Conservation (phyloP, 2,329 filamentous ascomycete species). For the Metarhizium humberi region DNA sequence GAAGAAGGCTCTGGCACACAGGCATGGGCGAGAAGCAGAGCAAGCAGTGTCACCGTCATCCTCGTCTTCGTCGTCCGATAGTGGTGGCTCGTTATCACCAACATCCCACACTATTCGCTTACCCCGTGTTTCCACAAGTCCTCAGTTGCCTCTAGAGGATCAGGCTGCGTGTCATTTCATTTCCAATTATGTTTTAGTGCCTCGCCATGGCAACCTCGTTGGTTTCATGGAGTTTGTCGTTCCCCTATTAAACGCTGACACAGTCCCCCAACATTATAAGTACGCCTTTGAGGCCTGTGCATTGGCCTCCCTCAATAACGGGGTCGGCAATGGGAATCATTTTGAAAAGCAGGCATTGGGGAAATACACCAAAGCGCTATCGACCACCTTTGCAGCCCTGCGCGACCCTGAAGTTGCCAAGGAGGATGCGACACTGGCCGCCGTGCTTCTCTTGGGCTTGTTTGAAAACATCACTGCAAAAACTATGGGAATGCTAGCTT, state of each 20-base stretch:
- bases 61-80: conserved; percentile 7
- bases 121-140: conserved; percentile 14
- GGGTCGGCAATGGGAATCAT: conserved; percentile 24
- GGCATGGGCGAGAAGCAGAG: conserved; percentile 17
- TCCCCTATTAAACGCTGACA: conserved; percentile 40
- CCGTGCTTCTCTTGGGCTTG: conserved; percentile 49
- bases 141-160: conserved; percentile 41
- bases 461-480: conserved; percentile 52
- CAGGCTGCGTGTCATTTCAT: conserved; percentile 51
- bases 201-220: conserved; percentile 37
- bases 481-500: conserved; percentile 44
- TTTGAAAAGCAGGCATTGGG: conserved; percentile 32
- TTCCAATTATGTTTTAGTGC: conserved; percentile 49
- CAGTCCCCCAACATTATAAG: conserved; percentile 36
- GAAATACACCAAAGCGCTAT: conserved; percentile 46
- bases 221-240: conserved; percentile 52
- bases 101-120: conserved; percentile 12
- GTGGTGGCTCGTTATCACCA: conserved; percentile 4
- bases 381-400: conserved; percentile 42
- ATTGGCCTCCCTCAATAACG: conserved; percentile 46
- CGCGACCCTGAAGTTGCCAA: conserved; percentile 38
- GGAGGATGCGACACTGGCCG: conserved; percentile 48
- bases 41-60: conserved; percentile 10
- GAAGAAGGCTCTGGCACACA: conserved; percentile 34
- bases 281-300: conserved; percentile 52